Evolutionary conservation across 1,284 basidiomycete species (phyloP).

Genomic region (Microbotryum lychnidis-dioicae): DNA sequence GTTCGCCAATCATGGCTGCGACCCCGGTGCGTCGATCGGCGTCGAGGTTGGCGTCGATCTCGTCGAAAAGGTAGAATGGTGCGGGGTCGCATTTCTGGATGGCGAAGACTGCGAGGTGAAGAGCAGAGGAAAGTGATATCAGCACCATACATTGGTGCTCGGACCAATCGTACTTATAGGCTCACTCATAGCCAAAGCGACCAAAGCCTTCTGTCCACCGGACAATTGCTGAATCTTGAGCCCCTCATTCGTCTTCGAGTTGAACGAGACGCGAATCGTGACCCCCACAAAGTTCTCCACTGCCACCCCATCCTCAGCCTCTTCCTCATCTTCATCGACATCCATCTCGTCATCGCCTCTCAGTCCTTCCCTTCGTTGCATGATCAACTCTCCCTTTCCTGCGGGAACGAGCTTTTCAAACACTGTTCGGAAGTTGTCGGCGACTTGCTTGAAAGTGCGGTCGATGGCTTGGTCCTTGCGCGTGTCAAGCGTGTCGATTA

Average conservation of each 20-base stretch:
- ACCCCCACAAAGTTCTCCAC: slow-evolving; percentile 94
- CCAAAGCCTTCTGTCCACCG: slow-evolving; percentile 94
- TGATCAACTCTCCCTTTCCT: slow-evolving; percentile 81
- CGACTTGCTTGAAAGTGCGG: slow-evolving; percentile 95
- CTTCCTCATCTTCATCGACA: slow-evolving; percentile 37
- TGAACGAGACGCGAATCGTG: slow-evolving; percentile 97
- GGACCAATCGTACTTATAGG: not conserved
- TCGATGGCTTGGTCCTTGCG: slow-evolving; percentile 98
- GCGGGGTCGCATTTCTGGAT: slow-evolving; percentile 99
- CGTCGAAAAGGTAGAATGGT: slow-evolving; percentile 99
- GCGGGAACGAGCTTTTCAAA: slow-evolving; percentile 96
- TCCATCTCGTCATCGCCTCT: slow-evolving; percentile 48
- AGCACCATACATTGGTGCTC: not conserved
- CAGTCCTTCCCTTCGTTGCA: slow-evolving; percentile 62
- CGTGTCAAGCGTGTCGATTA: slow-evolving; percentile 92
- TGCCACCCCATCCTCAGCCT: slow-evolving; percentile 62
- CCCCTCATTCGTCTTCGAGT: slow-evolving; percentile 93
- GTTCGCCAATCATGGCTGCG: slow-evolving; percentile 88
- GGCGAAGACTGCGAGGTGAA: slow-evolving; percentile 64
- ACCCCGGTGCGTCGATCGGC: slow-evolving; percentile 96
- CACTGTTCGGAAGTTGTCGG: slow-evolving; percentile 91
- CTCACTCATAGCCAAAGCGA: slow-evolving; percentile 83
- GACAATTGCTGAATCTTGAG: slow-evolving; percentile 92
- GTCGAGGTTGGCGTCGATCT: slow-evolving; percentile 97
- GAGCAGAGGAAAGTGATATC: not conserved